Evolutionary conservation across 306 rosid genomes (phyloP).

Genomic region (Sphenostylis stenocarpa): DNA sequence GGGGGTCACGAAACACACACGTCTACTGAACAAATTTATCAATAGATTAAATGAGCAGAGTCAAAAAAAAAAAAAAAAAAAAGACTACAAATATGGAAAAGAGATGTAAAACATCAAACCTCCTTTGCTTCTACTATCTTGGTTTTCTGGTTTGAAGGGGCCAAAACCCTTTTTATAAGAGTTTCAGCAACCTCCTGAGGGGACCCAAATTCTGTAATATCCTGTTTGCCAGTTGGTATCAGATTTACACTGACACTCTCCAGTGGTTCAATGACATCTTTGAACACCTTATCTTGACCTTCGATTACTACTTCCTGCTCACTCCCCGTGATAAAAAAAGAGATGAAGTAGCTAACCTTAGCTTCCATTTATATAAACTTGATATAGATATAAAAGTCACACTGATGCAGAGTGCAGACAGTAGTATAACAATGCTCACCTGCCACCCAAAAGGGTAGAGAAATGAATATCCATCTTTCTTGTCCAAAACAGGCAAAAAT

Average conservation of each 20-base stretch:
- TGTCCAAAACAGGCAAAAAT: constrained; percentile 65
- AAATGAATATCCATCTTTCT: constrained; percentile 86
- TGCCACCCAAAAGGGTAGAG: constrained; percentile 98
- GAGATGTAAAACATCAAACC: constrained; percentile 49
- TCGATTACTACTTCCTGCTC: constrained; percentile 79
- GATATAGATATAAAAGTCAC: constrained; percentile 24
- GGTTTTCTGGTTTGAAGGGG: constrained; percentile 89
- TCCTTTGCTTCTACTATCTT: constrained; percentile 79
- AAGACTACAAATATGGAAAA: not conserved
- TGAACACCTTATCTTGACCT: constrained; percentile 97
- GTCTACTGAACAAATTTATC: constrained; percentile 10
- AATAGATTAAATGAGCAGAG: not conserved
- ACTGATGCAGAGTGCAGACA: constrained; percentile 4
- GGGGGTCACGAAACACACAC: not conserved
- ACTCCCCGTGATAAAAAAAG: constrained; percentile 38
- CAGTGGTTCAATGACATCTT: constrained; percentile 92
- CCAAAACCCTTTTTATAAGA: constrained; percentile 76
- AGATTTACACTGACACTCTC: constrained; percentile 82
- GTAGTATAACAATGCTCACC: constrained; percentile 46
- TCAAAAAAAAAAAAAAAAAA: not conserved
- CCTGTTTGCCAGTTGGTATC: constrained; percentile 70
- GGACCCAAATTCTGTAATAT: constrained; percentile 84
- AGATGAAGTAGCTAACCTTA: constrained; percentile 31
- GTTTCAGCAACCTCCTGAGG: constrained; percentile 87
- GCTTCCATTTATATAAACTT: constrained; percentile 30